These are phyloP conservation scores for Schizothecium vesticola DNA, from an alignment of 495 filamentous ascomycete species.

Conservation along the genomic window DNA sequence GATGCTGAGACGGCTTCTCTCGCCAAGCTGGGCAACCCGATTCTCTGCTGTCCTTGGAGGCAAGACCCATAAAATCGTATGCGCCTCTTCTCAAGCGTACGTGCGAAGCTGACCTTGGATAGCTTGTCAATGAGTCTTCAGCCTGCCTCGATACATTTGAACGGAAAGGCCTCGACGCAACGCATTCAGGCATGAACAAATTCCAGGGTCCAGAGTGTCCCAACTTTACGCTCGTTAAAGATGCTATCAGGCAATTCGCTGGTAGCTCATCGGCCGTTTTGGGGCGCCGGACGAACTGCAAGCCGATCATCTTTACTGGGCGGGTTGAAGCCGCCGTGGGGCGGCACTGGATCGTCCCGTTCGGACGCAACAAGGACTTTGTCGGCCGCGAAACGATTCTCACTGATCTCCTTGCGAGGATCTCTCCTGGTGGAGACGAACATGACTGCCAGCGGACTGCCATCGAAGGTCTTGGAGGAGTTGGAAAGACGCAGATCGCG, in stretches of 20 bases:
- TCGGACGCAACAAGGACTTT: conserved; percentile 36
- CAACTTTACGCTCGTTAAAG: conserved; percentile 14
- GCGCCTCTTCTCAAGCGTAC: no score
- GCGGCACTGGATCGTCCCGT: no score
- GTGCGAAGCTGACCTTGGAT: conserved; percentile 9
- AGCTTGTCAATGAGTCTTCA: conserved; percentile 23
- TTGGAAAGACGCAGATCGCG: conserved; percentile 51
- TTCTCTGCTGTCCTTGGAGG: no score
- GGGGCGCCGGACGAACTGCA: background rate
- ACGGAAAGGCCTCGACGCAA: conserved; percentile 11
- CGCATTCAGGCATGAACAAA: conserved; percentile 15
- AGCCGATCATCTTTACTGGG: no score
- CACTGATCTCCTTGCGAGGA: conserved; percentile 24
- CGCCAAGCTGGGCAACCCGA: conserved; percentile 4
- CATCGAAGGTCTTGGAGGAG: conserved; percentile 43
- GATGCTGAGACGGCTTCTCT: conserved; percentile 9
- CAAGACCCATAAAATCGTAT: no score
- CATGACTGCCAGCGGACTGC: conserved; percentile 35
- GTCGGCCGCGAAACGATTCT: conserved; percentile 38
- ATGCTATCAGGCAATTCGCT: conserved; percentile 5
- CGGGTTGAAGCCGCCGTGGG: no score
- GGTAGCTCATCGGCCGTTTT: background rate
- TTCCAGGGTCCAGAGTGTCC: conserved; percentile 10
- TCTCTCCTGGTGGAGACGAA: conserved; percentile 14
- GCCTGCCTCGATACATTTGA: conserved; percentile 15